Percentiles rank a stretch among this genome's conserved stretches.
These are phyloP conservation scores for Eragrostis tef DNA, from an alignment of 202 grass and related monocot species.

Conservation along the genomic window DNA sequence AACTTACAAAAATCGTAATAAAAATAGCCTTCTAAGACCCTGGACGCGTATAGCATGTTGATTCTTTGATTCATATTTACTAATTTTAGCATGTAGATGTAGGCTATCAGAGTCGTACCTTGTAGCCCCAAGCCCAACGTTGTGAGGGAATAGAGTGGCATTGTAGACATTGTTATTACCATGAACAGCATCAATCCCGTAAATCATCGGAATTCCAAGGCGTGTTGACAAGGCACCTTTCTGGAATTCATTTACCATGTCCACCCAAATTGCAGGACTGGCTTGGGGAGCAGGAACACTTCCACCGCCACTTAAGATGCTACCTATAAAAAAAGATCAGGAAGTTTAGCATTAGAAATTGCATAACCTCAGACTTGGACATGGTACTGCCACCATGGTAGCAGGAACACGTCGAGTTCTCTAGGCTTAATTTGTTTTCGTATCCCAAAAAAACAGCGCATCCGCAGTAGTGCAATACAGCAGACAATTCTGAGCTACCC, in stretches of 20 bases:
- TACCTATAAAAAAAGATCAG: slow-evolving; percentile 54
- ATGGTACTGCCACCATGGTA: slow-evolving; percentile 23
- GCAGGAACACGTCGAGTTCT: not conserved
- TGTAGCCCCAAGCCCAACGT: slow-evolving; percentile 94
- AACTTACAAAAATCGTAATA: slow-evolving; percentile 8
- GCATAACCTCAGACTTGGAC: slow-evolving; percentile 28
- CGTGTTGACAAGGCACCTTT: slow-evolving; percentile 86
- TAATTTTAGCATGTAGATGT: slow-evolving; percentile 20
- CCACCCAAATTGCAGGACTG: slow-evolving; percentile 77
- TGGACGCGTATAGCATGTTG: not conserved
- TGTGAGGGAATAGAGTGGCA: slow-evolving; percentile 96
- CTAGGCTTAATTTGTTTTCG: not conserved
- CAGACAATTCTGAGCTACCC: not conserved
- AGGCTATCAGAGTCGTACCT: slow-evolving; percentile 61
- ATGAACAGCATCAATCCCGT: slow-evolving; percentile 98
- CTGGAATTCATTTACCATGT: slow-evolving; percentile 98
- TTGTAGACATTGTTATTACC: slow-evolving; percentile 97
- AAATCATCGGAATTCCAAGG: slow-evolving; percentile 92
- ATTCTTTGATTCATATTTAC: slow-evolving; percentile 22
- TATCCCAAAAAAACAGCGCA: not conserved
- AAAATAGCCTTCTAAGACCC: slow-evolving; percentile 20
- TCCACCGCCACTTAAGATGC: slow-evolving; percentile 93
- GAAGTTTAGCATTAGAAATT: slow-evolving; percentile 31
- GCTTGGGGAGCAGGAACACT: slow-evolving; percentile 89
- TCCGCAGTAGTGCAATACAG: not conserved